Base-by-base conservation (phyloP, 1,284 basidiomycete genomes). In the Exobasidium rhododendri region DNA sequence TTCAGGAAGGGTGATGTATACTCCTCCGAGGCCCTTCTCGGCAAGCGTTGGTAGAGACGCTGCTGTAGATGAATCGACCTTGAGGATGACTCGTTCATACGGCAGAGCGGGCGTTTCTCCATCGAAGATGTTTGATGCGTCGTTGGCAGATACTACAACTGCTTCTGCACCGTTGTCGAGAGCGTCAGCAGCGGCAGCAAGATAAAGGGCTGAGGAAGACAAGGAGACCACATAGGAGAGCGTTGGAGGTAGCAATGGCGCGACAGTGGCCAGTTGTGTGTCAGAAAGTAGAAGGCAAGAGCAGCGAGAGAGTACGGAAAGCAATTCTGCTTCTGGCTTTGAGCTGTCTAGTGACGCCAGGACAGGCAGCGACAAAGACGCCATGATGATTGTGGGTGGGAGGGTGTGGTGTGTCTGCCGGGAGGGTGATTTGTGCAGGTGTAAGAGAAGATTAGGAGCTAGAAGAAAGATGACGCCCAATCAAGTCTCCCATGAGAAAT, bases 91-190 rank as follows among this genome's bases (percentile, higher is more conserved):
- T 11, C 75, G 64, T 24, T 62, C 61, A 4, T 64, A 52, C 1
- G 69, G 52, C 17, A 75, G 59, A 31, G 59, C 54, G n/a, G 65
- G 57, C 14, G 20, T 10, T n/a, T 51, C 63, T 14, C 68, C 69
- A 17, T 72, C 68, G 29, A 59, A 62, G 32, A 70, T 58, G 29
- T 69, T 65, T 40, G 63, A 35, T 0, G 64, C 58, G 57, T 65
- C 67, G 28, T 64, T 56, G n/a, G 66, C 51, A 14, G 52, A 44
- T 2, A 61, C 67, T 46, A 74, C 65, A 50, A 76, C 57, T 11
- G 71, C 71, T 45, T 77, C 69, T 17, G 70, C 72, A 20, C 72
- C 75, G 5, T 61, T 61, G 56, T 77, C 73, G 59, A 69, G 72
- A 2, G 56, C 60, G 28, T 72, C 70, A 69, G 56, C 46, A 24